Evolutionary conservation across 1,284 basidiomycete genomes (phyloP).

Genomic region (Cryptococcus neoformans): DNA sequence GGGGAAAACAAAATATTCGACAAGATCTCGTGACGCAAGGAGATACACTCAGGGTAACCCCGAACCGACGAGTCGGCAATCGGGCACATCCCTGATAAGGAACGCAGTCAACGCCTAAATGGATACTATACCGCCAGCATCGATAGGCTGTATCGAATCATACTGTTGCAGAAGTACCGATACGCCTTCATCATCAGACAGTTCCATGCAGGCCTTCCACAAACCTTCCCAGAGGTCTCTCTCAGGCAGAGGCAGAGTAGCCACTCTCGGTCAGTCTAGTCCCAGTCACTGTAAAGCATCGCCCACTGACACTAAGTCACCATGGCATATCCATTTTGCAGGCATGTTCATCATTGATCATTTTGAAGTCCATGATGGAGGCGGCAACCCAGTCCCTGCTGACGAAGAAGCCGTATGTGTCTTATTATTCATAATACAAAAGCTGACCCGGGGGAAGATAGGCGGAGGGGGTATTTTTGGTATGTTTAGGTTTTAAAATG

Average conservation of each 20-base stretch:
- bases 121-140: too few relatives aligned
- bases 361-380: constrained; percentile 61
- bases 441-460: constrained; percentile 56
- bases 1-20: not conserved
- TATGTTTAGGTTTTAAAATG: constrained; percentile 31
- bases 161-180: too few relatives aligned
- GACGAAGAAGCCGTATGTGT: constrained; percentile 35
- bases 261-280: constrained; percentile 20
- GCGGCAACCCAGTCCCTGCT: constrained; percentile 56
- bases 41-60: not conserved
- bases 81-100: not conserved
- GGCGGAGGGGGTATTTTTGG: constrained; percentile 89
- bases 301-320: not conserved
- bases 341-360: constrained; percentile 92
- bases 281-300: not conserved
- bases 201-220: not conserved
- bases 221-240: not conserved
- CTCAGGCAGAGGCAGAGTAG: constrained; percentile 19
- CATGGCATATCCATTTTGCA: constrained; percentile 8
- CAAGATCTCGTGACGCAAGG: not conserved
- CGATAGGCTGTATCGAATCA: too few relatives aligned
- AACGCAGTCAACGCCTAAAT: not conserved
- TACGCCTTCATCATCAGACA: not conserved
- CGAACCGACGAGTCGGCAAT: not conserved
- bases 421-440: not conserved